These are phyloP conservation scores for Fusarium algeriense DNA, from an alignment of 2,329 filamentous ascomycete species.

Conservation along the genomic window DNA sequence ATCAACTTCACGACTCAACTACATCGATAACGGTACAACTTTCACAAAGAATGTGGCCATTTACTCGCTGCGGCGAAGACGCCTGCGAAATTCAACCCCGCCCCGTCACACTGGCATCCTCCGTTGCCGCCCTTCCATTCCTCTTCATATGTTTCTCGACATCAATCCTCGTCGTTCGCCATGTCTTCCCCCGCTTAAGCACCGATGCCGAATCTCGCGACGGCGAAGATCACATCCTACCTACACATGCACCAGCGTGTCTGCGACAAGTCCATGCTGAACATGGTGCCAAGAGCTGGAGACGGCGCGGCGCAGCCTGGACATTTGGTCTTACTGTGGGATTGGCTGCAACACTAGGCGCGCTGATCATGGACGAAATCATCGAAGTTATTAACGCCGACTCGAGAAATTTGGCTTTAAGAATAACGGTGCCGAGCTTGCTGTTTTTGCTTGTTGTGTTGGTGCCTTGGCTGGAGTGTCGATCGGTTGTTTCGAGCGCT, in stretches of 20 bases:
- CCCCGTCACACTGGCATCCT: constrained; percentile 58
- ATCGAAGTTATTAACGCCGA: constrained; percentile 77
- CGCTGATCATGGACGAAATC: constrained; percentile 87
- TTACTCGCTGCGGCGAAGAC: constrained; percentile 66
- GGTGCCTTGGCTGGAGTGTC: constrained; percentile 83
- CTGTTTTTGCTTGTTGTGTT: constrained; percentile 79
- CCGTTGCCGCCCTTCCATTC: constrained; percentile 77
- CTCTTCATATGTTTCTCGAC: constrained; percentile 76
- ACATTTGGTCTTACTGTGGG: constrained; percentile 83
- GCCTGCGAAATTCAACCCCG: constrained; percentile 63
- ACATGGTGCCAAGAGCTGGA: constrained; percentile 65
- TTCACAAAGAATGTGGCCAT: constrained; percentile 54
- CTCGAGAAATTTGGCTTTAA: constrained; percentile 76
- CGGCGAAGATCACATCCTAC: constrained; percentile 72
- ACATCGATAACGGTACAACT: not conserved
- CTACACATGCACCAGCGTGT: constrained; percentile 70
- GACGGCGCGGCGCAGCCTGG: constrained; percentile 66
- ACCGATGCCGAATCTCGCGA: constrained; percentile 62
- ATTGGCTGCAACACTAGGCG: constrained; percentile 80
- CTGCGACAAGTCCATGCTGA: constrained; percentile 71
- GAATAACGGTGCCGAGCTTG: constrained; percentile 76
- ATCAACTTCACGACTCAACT: constrained; percentile 4
- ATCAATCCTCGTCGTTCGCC: constrained; percentile 71
- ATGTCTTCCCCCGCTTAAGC: constrained; percentile 80
- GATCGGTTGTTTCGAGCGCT: constrained; percentile 68